A percentile compares a stretch with the other conserved stretches of the same genome.
phyloP scores from a whole-genome alignment of 2,329 filamentous ascomycete species.

The Aspergillus fischeri region DNA sequence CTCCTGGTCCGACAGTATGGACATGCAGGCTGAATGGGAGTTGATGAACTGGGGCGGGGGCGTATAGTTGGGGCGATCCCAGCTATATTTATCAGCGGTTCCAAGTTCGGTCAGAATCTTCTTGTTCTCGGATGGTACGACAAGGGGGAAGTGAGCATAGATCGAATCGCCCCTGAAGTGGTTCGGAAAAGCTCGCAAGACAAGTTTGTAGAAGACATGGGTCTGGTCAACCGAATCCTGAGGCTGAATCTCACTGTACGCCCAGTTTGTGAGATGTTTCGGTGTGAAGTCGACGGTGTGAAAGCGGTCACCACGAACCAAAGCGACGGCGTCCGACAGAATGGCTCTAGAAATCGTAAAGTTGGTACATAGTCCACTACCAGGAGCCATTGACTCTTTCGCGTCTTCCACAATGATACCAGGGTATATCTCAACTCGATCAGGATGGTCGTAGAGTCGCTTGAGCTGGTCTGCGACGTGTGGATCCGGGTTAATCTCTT shows the following conservation, averaged over 20 bases:
- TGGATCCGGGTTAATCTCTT: slow-evolving; percentile 51
- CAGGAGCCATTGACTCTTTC: slow-evolving; percentile 48
- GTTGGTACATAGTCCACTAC: slow-evolving; percentile 49
- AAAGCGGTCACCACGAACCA: slow-evolving; percentile 46
- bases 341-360: slow-evolving; percentile 42
- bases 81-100: slow-evolving; percentile 41
- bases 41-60: slow-evolving; percentile 40
- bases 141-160: slow-evolving; percentile 49
- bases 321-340: slow-evolving; percentile 45
- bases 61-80: slow-evolving; percentile 26
- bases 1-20: slow-evolving; percentile 41
- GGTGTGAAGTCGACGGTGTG: slow-evolving; percentile 45
- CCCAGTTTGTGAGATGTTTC: slow-evolving; percentile 45
- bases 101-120: slow-evolving; percentile 41
- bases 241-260: slow-evolving; percentile 41
- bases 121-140: slow-evolving; percentile 45
- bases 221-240: slow-evolving; percentile 46
- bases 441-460: slow-evolving; percentile 49
- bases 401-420: slow-evolving; percentile 54
- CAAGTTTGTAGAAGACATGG: slow-evolving; percentile 50
- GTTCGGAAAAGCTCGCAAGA: slow-evolving; percentile 48
- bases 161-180: slow-evolving; percentile 47
- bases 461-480: slow-evolving; percentile 43
- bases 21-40: slow-evolving; percentile 43
- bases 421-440: slow-evolving; percentile 56